These are phyloP conservation scores for Ananas comosus DNA, from an alignment of 176 grass and related monocot species.

Conservation along the genomic window DNA sequence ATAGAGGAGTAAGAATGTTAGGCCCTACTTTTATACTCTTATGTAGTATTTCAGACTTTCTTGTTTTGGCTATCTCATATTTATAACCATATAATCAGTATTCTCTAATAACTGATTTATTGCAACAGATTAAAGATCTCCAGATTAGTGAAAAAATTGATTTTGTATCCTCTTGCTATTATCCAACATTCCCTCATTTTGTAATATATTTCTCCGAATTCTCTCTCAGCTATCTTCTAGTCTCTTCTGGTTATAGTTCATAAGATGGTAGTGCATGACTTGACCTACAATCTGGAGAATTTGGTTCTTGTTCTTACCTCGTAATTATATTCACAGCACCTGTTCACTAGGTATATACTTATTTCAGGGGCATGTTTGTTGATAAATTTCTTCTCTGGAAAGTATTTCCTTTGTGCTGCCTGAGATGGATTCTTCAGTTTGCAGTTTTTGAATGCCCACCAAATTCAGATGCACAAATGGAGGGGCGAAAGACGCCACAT, in stretches of 20 bases:
- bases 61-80: background rate
- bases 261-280: background rate
- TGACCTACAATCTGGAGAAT: background rate
- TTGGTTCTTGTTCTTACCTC: too few relatives aligned
- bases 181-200: background rate
- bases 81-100: too few relatives aligned
- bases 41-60: background rate
- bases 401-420: constrained; percentile 82
- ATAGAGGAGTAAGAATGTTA: background rate
- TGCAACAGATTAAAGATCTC: background rate
- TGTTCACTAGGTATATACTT: constrained; percentile 8
- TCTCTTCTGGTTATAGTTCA: background rate
- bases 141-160: background rate
- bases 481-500: constrained; percentile 37
- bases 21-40: constrained; percentile 8
- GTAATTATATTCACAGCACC: too few relatives aligned
- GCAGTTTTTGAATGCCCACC: constrained; percentile 76
- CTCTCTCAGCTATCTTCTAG: background rate
- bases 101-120: background rate
- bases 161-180: background rate
- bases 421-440: constrained; percentile 89
- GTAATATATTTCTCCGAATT: background rate
- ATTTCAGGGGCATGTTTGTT: constrained; percentile 67
- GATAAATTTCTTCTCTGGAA: constrained; percentile 91
- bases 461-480: constrained; percentile 27